Evolutionary conservation across 495 filamentous ascomycete genomes (phyloP).

Genomic region (Viridothelium virens): DNA sequence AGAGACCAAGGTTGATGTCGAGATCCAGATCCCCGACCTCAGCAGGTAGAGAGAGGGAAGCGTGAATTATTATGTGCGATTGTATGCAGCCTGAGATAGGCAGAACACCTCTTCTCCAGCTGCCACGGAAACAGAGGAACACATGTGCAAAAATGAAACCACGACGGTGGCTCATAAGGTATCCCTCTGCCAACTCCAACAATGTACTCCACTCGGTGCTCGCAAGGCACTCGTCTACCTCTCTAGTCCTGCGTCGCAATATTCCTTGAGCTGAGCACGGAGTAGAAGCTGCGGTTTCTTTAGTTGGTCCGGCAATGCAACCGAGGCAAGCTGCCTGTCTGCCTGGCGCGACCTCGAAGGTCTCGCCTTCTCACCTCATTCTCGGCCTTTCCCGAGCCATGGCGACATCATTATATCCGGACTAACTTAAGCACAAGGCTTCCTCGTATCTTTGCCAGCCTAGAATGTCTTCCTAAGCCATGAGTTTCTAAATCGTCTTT

Average conservation of each 20-base stretch:
- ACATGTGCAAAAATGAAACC: slow-evolving; percentile 9
- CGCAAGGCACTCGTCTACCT: background rate
- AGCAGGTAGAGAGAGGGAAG: no score
- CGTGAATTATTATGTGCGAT: no score
- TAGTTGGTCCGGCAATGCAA: background rate
- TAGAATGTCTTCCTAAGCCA: background rate
- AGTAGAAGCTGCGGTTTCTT: background rate
- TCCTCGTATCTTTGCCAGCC: background rate
- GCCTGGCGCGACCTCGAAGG: background rate
- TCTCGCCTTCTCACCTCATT: background rate
- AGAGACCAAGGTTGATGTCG: background rate
- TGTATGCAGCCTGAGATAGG: background rate
- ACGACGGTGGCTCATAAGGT: background rate
- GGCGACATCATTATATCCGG: background rate
- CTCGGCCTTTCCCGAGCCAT: slow-evolving; percentile 5
- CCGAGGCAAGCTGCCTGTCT: background rate
- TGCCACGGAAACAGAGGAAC: slow-evolving; percentile 3
- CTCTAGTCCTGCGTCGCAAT: background rate
- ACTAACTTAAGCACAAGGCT: background rate
- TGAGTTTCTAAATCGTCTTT: background rate
- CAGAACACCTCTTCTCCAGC: background rate
- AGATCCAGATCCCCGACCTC: background rate
- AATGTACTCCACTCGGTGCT: background rate
- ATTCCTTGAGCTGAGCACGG: slow-evolving; percentile 3
- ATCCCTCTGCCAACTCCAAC: slow-evolving; percentile 10